Conservation (phyloP, 2,329 filamentous ascomycete genomes). For the Phyllachora maydis region DNA sequence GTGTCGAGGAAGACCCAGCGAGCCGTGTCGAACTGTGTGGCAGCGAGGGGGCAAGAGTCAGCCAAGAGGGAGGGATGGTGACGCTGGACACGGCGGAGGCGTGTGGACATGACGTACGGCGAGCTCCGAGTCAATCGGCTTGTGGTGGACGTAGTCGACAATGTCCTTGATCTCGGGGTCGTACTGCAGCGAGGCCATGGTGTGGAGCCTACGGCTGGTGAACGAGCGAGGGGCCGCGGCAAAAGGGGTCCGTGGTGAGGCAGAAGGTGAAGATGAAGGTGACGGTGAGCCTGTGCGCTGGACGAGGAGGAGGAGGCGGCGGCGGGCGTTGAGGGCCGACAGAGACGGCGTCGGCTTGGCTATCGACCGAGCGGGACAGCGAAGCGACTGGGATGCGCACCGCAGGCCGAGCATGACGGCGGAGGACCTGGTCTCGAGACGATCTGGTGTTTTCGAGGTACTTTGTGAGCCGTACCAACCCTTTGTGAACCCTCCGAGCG, state of each 20-base stretch:
- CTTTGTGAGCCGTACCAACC: too few relatives aligned
- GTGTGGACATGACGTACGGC: slow-evolving; percentile 41
- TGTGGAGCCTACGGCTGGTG: slow-evolving; percentile 16
- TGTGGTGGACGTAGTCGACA: slow-evolving; percentile 84
- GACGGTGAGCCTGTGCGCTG: neutral
- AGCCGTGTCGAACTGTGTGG: slow-evolving; percentile 67
- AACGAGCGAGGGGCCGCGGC: slow-evolving; percentile 13
- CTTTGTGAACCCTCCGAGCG: too few relatives aligned
- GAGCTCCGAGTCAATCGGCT: slow-evolving; percentile 74
- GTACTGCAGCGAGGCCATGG: slow-evolving; percentile 33
- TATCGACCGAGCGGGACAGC: too few relatives aligned
- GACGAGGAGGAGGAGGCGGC: slow-evolving; percentile 1
- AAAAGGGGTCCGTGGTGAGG: too few relatives aligned
- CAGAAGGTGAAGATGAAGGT: too few relatives aligned
- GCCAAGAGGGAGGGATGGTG: neutral
- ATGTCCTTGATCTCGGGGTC: slow-evolving; percentile 92
- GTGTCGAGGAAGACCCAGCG: slow-evolving; percentile 95
- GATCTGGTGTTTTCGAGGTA: too few relatives aligned
- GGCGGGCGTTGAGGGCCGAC: too few relatives aligned
- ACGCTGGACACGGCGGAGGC: neutral
- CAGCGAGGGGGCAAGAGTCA: neutral
- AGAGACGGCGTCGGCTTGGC: too few relatives aligned
- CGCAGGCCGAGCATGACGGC: too few relatives aligned
- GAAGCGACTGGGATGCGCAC: too few relatives aligned
- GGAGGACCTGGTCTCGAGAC: too few relatives aligned